phyloP scores from a whole-genome alignment of 768 basidiomycete species.

The Sarcodon aspratus region DNA sequence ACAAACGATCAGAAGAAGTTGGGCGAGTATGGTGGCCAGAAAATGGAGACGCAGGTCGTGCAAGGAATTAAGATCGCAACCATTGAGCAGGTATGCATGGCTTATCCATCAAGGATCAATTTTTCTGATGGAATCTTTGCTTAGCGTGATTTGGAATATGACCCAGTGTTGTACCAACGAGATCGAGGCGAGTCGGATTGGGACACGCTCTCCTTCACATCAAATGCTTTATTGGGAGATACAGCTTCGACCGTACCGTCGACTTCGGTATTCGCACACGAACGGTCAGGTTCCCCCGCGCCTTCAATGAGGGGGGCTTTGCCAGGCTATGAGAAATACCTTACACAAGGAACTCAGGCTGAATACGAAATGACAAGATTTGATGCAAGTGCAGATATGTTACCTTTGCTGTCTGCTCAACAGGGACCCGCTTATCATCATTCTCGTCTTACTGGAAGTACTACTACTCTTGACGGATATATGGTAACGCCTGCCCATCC shows the following conservation, averaged over 20 bases:
- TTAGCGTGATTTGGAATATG: slow-evolving; percentile 69
- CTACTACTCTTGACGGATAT: background rate
- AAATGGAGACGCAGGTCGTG: slow-evolving; percentile 61
- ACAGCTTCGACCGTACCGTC: slow-evolving; percentile 28
- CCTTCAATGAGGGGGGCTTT: slow-evolving; percentile 17
- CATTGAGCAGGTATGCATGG: slow-evolving; percentile 48
- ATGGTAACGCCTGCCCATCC: background rate
- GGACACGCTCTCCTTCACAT: slow-evolving; percentile 71
- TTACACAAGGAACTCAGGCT: slow-evolving; percentile 32
- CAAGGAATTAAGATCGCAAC: slow-evolving; percentile 78
- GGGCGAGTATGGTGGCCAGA: slow-evolving; percentile 70
- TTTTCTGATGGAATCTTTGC: background rate
- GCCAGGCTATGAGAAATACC: slow-evolving; percentile 44
- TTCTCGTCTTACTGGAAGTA: background rate
- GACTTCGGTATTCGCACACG: slow-evolving; percentile 24
- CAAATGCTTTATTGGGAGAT: slow-evolving; percentile 41
- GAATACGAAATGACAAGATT: slow-evolving; percentile 47
- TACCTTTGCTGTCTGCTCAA: slow-evolving; percentile 40
- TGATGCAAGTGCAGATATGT: slow-evolving; percentile 36
- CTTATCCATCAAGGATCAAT: background rate
- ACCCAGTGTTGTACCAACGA: slow-evolving; percentile 65
- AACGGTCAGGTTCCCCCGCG: slow-evolving; percentile 26
- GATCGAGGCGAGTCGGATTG: slow-evolving; percentile 83
- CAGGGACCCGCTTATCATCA: background rate
- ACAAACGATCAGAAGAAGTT: slow-evolving; percentile 51